phyloP scores from a whole-genome alignment of 768 basidiomycete genomes.

The Termitomyces sp. region DNA sequence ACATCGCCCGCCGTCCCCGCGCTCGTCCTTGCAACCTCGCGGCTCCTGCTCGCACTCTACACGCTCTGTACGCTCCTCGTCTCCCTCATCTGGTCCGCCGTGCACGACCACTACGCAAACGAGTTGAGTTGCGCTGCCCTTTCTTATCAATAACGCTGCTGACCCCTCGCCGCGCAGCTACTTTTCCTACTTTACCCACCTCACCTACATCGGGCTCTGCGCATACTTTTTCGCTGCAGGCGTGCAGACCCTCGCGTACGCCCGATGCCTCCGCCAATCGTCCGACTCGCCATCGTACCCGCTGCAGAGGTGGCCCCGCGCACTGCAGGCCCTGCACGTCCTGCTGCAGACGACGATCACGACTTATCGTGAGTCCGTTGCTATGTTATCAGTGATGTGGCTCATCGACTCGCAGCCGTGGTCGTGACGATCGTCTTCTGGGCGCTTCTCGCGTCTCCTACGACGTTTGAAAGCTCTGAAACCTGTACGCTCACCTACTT shows the following conservation, averaged over 20 bases:
- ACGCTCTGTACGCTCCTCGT: constrained; percentile 36
- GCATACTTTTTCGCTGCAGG: constrained; percentile 59
- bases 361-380: constrained; percentile 45
- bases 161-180: neutral
- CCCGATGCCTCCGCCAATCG: constrained; percentile 3
- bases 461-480: too few species aligned
- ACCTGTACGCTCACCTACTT: too few species aligned
- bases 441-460: too few species aligned
- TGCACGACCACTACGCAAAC: constrained; percentile 22
- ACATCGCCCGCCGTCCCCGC: neutral
- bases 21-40: constrained; percentile 34
- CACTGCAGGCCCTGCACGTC: constrained; percentile 52
- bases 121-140: constrained; percentile 14
- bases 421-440: too few species aligned
- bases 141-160: too few species aligned
- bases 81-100: constrained; percentile 28
- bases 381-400: too few species aligned
- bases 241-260: constrained; percentile 46
- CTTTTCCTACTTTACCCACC: constrained; percentile 40
- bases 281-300: constrained; percentile 41
- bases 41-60: constrained; percentile 47
- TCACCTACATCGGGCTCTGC: constrained; percentile 56
- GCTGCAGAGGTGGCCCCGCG: constrained; percentile 52
- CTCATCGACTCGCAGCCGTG: too few species aligned
- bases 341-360: constrained; percentile 44